Base-by-base conservation (phyloP, 805 yeast species). In the Wickerhamomyces bisporus region DNA sequence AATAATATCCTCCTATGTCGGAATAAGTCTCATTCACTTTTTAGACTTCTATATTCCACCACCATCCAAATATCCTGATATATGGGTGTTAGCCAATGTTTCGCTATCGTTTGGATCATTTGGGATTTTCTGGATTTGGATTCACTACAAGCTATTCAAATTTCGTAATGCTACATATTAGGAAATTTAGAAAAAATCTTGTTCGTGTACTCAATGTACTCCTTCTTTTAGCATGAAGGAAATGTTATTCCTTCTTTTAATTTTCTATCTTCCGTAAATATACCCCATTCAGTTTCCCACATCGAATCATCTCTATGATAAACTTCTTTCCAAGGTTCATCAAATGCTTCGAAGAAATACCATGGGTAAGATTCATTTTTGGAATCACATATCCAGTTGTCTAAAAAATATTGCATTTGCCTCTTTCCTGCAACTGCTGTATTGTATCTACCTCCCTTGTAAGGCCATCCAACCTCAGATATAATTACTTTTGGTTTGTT, bases 41-140 rank as follows among this genome's bases (percentile, higher is more conserved):
- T 56, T 75, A 7, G 96, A 88, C 40, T 51, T 58, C 26, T 48
- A 60, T 17, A 41, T 70, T 9, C 49, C 44, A 1, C 79, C 94
- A 2, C 86, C 91, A 1, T 43, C 57, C 2, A 55, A 60, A 27
- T 81, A 77, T 45, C 96, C 97, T 2, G 97, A 93, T 58, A 48
- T 93, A 5, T 86, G 93, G 89, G 86, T 86, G 0, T 69, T 91
- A 18, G 72, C 77, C 4, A 93, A 93, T 53, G 77, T 82, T 30
- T 52, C 80, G 0, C 52, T 88, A 3, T 82, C 93, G 0, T 88
- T 86, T 54, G 82, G 74, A 0, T 85, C 88, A 42, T 91, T 89
- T 50, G 56, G 63, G 0, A 52, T 83, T 32, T 86, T 86, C 50
- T 89, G 88, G 79, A 44, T 87, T n/a, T 93, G 96, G 96, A 71